phyloP scores from a whole-genome alignment of 2,329 filamentous ascomycete species.

The Alternaria solani region DNA sequence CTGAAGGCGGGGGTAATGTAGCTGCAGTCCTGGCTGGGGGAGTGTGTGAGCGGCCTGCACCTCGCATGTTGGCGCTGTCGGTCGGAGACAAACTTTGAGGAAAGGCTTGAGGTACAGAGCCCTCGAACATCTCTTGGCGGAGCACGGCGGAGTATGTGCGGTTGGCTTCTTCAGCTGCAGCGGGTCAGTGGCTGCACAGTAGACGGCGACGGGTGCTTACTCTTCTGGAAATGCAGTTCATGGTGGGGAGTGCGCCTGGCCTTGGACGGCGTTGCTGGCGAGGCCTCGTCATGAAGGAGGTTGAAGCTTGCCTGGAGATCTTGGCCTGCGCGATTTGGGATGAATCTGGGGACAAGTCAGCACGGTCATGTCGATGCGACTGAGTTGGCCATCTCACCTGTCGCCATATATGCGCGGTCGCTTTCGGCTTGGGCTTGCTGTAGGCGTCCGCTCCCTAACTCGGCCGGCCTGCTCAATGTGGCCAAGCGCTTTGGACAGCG shows the following conservation, averaged over 20 bases:
- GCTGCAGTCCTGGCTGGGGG: constrained; percentile 73
- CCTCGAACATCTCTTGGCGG: constrained; percentile 90
- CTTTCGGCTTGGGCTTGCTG: constrained; percentile 72
- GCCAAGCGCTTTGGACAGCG: constrained; percentile 67
- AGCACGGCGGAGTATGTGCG: constrained; percentile 88
- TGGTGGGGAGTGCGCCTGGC: constrained; percentile 84
- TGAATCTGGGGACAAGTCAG: constrained; percentile 71
- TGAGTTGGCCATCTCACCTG: constrained; percentile 41
- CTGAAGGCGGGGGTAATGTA: constrained; percentile 71
- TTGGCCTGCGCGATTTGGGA: constrained; percentile 90
- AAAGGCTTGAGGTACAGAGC: constrained; percentile 82
- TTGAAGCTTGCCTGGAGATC: constrained; percentile 94
- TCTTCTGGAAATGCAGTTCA: constrained; percentile 93
- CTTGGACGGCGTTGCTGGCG: constrained; percentile 87
- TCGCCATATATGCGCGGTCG: constrained; percentile 71
- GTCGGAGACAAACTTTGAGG: constrained; percentile 63
- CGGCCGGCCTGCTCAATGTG: constrained; percentile 68
- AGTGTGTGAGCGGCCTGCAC: constrained; percentile 79
- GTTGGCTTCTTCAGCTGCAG: constrained; percentile 87
- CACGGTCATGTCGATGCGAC: not conserved
- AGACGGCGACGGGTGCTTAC: constrained; percentile 48
- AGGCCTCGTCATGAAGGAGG: constrained; percentile 89
- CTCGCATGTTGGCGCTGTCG: constrained; percentile 63
- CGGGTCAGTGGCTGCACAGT: constrained; percentile 19
- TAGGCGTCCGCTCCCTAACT: constrained; percentile 68